Conservation (phyloP, 1,139 yeast genomes). For the Candida albicans region DNA sequence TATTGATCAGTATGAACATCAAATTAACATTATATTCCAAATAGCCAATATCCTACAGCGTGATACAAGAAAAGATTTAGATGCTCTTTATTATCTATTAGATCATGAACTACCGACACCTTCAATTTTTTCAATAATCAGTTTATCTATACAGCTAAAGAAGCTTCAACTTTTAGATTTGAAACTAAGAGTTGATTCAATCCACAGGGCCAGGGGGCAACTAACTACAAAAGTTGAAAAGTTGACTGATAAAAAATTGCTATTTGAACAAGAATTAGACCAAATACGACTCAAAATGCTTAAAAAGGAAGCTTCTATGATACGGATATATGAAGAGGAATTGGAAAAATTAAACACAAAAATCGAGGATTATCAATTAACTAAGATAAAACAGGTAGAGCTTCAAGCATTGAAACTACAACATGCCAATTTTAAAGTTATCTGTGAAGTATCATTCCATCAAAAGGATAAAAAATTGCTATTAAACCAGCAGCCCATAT, state of each 20-base stretch:
- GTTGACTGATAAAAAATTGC: constrained; percentile 14
- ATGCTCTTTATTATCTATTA: constrained; percentile 5
- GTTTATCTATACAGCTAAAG: constrained; percentile 43
- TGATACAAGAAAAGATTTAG: constrained; percentile 9
- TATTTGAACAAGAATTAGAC: constrained; percentile 7
- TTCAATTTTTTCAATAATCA: constrained; percentile 30
- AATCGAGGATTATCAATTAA: constrained; percentile 19
- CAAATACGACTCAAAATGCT: constrained; percentile 8
- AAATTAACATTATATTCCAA: constrained; percentile 31
- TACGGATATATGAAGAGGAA: constrained; percentile 10
- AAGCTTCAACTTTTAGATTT: constrained; percentile 36
- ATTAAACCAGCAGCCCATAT: constrained; percentile 30
- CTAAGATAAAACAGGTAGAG: constrained; percentile 28
- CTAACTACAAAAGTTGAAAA: constrained; percentile 18
- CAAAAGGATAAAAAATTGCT: constrained; percentile 13
- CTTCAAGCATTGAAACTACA: constrained; percentile 31
- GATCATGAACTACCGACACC: constrained; percentile 23
- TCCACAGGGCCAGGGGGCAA: constrained; percentile 20
- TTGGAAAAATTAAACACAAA: constrained; percentile 15
- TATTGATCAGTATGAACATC: constrained; percentile 9
- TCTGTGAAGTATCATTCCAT: constrained; percentile 28
- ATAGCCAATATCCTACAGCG: constrained; percentile 15
- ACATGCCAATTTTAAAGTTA: constrained; percentile 22
- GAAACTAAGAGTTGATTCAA: constrained; percentile 24
- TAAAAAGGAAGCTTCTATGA: constrained; percentile 13